Evolutionary conservation across 768 basidiomycete species (phyloP).

Genomic region (Termitomyces sp.): DNA sequence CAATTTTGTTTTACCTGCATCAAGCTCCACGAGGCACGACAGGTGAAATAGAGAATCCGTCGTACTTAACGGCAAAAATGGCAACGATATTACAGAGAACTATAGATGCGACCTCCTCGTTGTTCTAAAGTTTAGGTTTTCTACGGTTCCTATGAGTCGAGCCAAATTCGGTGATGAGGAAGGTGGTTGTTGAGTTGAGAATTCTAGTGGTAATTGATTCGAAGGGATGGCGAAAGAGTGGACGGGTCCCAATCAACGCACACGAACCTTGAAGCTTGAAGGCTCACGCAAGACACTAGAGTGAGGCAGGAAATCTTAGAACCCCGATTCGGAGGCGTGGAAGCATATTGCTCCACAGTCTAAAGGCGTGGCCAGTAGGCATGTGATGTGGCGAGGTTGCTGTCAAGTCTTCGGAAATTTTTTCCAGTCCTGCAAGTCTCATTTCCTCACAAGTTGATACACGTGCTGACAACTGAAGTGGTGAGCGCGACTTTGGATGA

Average conservation of each 20-base stretch:
- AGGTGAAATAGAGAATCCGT: neutral
- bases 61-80: neutral
- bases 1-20: neutral
- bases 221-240: neutral
- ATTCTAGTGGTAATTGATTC: neutral
- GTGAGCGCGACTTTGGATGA: neutral
- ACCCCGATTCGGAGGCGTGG: slow-evolving; percentile 5
- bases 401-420: neutral
- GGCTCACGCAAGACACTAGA: no score
- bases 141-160: neutral
- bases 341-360: neutral
- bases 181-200: neutral
- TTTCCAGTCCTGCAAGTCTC: neutral
- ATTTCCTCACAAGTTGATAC: neutral
- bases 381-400: slow-evolving; percentile 7
- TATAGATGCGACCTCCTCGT: slow-evolving; percentile 1
- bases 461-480: neutral
- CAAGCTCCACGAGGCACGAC: neutral
- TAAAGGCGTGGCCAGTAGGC: slow-evolving; percentile 2
- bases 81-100: neutral
- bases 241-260: neutral
- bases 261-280: neutral
- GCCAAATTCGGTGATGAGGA: neutral
- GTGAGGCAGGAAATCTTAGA: neutral
- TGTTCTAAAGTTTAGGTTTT: neutral